A percentile compares a stretch with the other conserved stretches of the same genome.
Conservation (phyloP, 495 filamentous ascomycete species). For the Talaromyces wortmannii region DNA sequence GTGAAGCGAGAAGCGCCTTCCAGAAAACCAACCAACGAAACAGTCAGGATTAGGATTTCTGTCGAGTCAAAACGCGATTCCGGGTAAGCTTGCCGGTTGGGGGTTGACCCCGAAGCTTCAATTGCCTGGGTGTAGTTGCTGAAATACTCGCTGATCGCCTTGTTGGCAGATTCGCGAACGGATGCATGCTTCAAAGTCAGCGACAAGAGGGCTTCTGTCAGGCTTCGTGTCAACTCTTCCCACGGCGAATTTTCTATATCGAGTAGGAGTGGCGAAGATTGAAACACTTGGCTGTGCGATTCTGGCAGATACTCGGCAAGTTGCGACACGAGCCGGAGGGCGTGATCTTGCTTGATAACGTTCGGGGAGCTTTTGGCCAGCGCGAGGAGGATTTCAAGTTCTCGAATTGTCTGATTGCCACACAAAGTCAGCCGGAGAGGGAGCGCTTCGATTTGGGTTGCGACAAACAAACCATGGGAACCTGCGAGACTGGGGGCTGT, state of each 20-base stretch:
- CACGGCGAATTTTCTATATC: slow-evolving; percentile 82
- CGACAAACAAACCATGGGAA: slow-evolving; percentile 41
- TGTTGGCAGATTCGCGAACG: slow-evolving; percentile 53
- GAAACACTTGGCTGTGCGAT: slow-evolving; percentile 69
- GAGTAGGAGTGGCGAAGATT: slow-evolving; percentile 72
- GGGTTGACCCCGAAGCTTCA: slow-evolving; percentile 25
- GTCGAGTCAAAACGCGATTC: slow-evolving; percentile 44
- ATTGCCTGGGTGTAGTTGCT: slow-evolving; percentile 53
- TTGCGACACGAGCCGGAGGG: slow-evolving; percentile 64
- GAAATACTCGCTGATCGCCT: slow-evolving; percentile 60
- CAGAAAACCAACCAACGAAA: slow-evolving; percentile 83
- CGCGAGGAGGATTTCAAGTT: slow-evolving; percentile 83
- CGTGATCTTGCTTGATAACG: slow-evolving; percentile 58
- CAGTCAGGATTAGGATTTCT: slow-evolving; percentile 61
- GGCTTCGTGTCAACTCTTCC: slow-evolving; percentile 73
- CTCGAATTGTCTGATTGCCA: slow-evolving; percentile 52
- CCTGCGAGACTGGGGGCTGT: slow-evolving; percentile 33
- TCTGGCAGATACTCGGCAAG: slow-evolving; percentile 78
- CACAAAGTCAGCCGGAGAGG: slow-evolving; percentile 16
- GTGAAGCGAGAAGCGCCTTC: slow-evolving; percentile 69
- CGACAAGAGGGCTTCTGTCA: slow-evolving; percentile 72
- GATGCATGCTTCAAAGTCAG: slow-evolving; percentile 62
- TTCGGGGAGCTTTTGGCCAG: slow-evolving; percentile 80
- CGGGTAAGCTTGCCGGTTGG: slow-evolving; percentile 33
- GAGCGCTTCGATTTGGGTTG: background rate